These are phyloP conservation scores for Ceratobasidium sp. DNA, from an alignment of 1,284 basidiomycete genomes.

Conservation along the genomic window DNA sequence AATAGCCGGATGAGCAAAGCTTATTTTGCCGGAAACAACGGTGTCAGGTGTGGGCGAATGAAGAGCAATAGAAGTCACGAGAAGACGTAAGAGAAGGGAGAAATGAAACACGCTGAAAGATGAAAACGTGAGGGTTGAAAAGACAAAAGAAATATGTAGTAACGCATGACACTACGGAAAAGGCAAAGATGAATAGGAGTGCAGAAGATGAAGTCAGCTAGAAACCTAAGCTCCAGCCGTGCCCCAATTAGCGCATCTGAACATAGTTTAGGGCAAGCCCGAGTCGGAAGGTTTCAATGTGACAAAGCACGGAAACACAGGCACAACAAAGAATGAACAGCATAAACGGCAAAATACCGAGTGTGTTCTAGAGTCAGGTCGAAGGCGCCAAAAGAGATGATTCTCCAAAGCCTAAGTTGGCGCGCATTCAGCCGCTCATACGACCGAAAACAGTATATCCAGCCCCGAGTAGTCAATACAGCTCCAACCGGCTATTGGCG, in stretches of 20 bases:
- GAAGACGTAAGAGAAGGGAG: conserved; percentile 6
- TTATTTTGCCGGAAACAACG: not conserved
- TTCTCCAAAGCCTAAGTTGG: not conserved
- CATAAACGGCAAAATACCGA: conserved; percentile 14
- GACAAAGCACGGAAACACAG: conserved; percentile 7
- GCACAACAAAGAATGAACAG: conserved; percentile 8
- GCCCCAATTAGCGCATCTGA: not conserved
- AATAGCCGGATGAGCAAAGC: not conserved
- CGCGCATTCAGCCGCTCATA: not conserved
- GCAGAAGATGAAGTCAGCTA: not conserved
- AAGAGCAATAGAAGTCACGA: conserved; percentile 8
- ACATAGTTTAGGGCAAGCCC: not conserved
- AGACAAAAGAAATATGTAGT: conserved; percentile 1
- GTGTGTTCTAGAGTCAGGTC: not conserved
- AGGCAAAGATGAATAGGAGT: not conserved
- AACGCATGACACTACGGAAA: not conserved
- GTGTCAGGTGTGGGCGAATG: not conserved
- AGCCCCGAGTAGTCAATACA: not conserved
- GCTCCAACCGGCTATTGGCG: not conserved
- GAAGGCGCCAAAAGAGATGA: not conserved
- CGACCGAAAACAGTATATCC: too few species aligned
- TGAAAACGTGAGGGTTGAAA: conserved; percentile 20
- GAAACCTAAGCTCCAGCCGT: not conserved
- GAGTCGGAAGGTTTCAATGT: not conserved
- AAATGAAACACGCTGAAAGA: not conserved